Evolutionary conservation across 148 eudicot genomes (phyloP).

Genomic region (Nepenthes gracilis): DNA sequence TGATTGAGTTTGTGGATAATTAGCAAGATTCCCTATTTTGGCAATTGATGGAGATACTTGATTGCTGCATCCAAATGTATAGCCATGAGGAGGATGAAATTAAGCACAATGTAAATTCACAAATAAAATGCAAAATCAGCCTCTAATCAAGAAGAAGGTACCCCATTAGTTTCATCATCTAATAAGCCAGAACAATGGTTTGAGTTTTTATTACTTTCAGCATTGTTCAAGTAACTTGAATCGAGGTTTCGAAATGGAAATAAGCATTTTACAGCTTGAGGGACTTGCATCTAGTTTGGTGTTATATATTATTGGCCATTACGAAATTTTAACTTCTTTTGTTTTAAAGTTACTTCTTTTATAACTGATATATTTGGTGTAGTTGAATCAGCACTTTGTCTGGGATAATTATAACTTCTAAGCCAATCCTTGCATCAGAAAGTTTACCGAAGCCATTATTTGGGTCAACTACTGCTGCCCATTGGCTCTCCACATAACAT

Average conservation of each 20-base stretch:
- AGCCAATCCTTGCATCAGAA: background rate
- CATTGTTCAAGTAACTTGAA: conserved; percentile 10
- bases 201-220: conserved; percentile 9
- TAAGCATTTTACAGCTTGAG: conserved; percentile 36
- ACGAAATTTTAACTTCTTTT: conserved; percentile 24
- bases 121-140: background rate
- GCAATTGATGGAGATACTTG: too few species aligned
- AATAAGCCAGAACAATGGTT: too few species aligned
- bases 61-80: too few species aligned
- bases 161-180: too few species aligned
- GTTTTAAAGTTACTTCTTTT: conserved; percentile 27
- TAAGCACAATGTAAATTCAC: background rate
- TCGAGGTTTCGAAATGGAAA: conserved; percentile 60
- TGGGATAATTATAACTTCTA: background rate
- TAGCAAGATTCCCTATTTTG: too few species aligned
- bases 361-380: conserved; percentile 14
- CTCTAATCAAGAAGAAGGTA: too few species aligned
- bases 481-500: too few species aligned
- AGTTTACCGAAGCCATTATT: background rate
- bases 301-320: conserved; percentile 41
- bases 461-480: background rate
- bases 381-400: conserved; percentile 5
- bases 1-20: too few species aligned
- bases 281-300: conserved; percentile 56
- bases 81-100: background rate